phyloP scores from a whole-genome alignment of 2,329 filamentous ascomycete species.

The Neospermospora avenae region DNA sequence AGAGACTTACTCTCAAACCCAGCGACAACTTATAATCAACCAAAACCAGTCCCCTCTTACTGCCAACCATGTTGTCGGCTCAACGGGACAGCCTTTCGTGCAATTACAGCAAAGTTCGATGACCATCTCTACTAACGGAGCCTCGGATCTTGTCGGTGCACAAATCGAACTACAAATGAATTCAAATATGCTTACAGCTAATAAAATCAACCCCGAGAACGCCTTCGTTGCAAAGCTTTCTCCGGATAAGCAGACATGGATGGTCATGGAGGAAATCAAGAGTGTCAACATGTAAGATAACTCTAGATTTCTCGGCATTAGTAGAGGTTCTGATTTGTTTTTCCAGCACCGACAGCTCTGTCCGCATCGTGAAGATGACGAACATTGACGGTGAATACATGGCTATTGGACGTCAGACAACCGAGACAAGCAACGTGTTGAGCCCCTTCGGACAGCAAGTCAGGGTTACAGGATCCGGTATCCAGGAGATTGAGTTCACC shows the following conservation, averaged over 20 bases:
- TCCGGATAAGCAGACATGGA: constrained; percentile 20
- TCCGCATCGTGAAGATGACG: constrained; percentile 18
- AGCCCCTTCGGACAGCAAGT: constrained; percentile 16
- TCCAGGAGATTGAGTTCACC: constrained; percentile 20
- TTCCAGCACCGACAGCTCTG: constrained; percentile 15
- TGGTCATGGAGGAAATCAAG: constrained; percentile 19
- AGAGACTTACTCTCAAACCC: constrained; percentile 20
- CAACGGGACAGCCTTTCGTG: constrained; percentile 20
- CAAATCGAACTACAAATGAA: constrained; percentile 20
- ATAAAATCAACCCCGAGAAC: constrained; percentile 15
- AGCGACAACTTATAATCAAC: constrained; percentile 19
- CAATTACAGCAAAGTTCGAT: constrained; percentile 19
- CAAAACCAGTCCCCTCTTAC: constrained; percentile 15
- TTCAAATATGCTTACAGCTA: constrained; percentile 10
- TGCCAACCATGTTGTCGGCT: constrained; percentile 20
- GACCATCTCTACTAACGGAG: constrained; percentile 19
- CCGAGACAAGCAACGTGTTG: constrained; percentile 19
- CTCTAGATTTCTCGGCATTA: neutral
- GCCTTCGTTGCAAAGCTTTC: constrained; percentile 20
- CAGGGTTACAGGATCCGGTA: constrained; percentile 18
- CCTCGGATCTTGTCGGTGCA: constrained; percentile 20
- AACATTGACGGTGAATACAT: constrained; percentile 20
- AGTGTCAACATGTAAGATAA: constrained; percentile 21
- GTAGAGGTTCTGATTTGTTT: neutral
- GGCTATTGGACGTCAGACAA: constrained; percentile 15